These are phyloP conservation scores for Mycena citricolor DNA, from an alignment of 1,284 basidiomycete species.

Conservation along the genomic window DNA sequence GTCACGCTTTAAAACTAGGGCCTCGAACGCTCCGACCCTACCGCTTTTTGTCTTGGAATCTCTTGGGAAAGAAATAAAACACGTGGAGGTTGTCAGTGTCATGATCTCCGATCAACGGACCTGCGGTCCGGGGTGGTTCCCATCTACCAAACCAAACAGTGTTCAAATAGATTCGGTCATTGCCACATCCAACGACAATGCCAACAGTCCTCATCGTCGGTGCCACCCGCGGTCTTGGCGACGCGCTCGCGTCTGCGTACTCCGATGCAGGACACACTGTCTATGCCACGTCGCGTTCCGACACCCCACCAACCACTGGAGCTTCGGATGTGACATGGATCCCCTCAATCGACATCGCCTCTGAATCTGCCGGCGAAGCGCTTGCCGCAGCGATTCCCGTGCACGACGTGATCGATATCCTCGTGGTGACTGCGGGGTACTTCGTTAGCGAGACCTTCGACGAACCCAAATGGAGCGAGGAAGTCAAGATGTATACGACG, in stretches of 20 bases:
- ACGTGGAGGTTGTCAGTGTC: no score
- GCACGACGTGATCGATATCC: slow-evolving; percentile 35
- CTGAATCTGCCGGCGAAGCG: slow-evolving; percentile 35
- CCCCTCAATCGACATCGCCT: slow-evolving; percentile 34
- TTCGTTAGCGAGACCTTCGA: slow-evolving; percentile 38
- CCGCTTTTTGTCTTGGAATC: no score
- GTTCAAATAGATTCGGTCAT: no score
- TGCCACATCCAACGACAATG: no score
- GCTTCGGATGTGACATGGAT: slow-evolving; percentile 34
- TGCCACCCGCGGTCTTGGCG: slow-evolving; percentile 45
- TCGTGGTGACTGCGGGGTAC: slow-evolving; percentile 41
- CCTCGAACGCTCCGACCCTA: no score
- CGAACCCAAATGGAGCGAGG: slow-evolving; percentile 36
- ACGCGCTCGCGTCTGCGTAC: slow-evolving; percentile 36
- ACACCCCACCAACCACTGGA: slow-evolving; percentile 25
- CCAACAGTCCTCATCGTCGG: slow-evolving; percentile 35
- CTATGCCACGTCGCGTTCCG: slow-evolving; percentile 40
- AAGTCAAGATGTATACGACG: slow-evolving; percentile 45
- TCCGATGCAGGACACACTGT: slow-evolving; percentile 29
- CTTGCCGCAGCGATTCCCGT: slow-evolving; percentile 34
- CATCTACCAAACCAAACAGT: no score
- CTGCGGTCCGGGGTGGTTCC: no score
- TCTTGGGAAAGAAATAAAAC: no score
- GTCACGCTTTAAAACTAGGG: no score
- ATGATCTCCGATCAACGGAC: no score